Conservation (phyloP, 202 grass and related monocot genomes). For the Saccharum hybrid region DNA sequence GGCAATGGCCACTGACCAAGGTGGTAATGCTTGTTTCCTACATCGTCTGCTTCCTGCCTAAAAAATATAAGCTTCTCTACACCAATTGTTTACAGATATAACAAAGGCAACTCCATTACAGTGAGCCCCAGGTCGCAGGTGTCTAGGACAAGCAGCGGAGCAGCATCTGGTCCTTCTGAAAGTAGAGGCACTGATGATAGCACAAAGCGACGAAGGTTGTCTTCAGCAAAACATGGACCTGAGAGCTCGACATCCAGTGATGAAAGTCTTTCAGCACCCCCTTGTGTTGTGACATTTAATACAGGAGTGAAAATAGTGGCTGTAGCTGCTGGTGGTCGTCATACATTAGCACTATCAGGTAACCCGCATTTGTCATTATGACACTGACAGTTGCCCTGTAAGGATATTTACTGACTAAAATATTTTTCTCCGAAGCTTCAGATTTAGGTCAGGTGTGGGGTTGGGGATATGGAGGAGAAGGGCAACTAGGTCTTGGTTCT, state of each 20-base stretch:
- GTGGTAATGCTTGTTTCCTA: slow-evolving; percentile 49
- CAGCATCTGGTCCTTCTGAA: slow-evolving; percentile 70
- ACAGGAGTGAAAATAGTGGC: slow-evolving; percentile 69
- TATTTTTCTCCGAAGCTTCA: slow-evolving; percentile 63
- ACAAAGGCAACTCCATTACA: slow-evolving; percentile 66
- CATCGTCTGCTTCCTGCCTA: slow-evolving; percentile 31
- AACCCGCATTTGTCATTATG: slow-evolving; percentile 44
- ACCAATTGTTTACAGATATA: slow-evolving; percentile 56
- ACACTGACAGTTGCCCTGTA: neutral
- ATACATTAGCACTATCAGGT: slow-evolving; percentile 98
- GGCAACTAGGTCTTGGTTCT: slow-evolving; percentile 95
- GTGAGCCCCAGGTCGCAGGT: slow-evolving; percentile 88
- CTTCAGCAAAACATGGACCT: slow-evolving; percentile 74
- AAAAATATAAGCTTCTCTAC: slow-evolving; percentile 51
- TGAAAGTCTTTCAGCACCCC: slow-evolving; percentile 90
- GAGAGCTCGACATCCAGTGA: slow-evolving; percentile 91
- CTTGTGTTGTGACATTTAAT: slow-evolving; percentile 86
- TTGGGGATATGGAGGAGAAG: slow-evolving; percentile 99
- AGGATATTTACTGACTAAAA: slow-evolving; percentile 40
- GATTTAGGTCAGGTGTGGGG: slow-evolving; percentile 97
- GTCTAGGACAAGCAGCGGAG: slow-evolving; percentile 66
- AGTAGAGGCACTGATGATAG: slow-evolving; percentile 77
- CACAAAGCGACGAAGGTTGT: slow-evolving; percentile 80
- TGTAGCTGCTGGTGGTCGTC: slow-evolving; percentile 97
- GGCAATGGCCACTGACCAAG: slow-evolving; percentile 61